Base-by-base conservation (phyloP, 805 yeast species). In the Ogataea polymorpha region DNA sequence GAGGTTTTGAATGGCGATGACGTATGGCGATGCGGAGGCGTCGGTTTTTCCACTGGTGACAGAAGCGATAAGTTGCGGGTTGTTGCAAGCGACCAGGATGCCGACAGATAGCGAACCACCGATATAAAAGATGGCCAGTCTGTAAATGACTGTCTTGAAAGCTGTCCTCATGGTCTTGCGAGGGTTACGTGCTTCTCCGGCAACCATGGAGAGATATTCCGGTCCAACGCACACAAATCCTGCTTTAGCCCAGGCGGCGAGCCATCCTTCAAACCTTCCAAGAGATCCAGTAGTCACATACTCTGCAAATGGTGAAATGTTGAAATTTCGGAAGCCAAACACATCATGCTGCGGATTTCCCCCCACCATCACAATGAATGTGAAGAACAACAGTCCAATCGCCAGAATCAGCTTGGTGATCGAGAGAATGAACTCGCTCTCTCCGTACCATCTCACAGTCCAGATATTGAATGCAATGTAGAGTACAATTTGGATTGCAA, bases 11-110 rank as follows among this genome's bases (percentile, higher is more conserved):
- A 87, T 85, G 6, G 89, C 91, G 51, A 86, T 77, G 38, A 85
- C 91, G 55, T 81, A 85, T 1, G 95, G 91, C 14, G 88, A 79
- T 3, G 86, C 77, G 18, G 77, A 82, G 0, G 84, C 95, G 38
- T 87, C 89, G 0, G 87, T 79, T 35, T 75, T 70, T 21, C 80
- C 72, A 20, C 71, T 67, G 23, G 70, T 69, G 41, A 80, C 68
- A 10, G 88, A 83, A 5, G 68, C 43, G 17, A 57, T 31, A 13
- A 62, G 48, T 3, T 42, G 45, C 23, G 67, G 65, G 41, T 67
- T 64, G 37, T 59, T 65, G 49, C 61, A 64, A 24, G 68, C 61
- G 23, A 61, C 56, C 46, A 71, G 57, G 39, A 71, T 65, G 16
- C 69, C 56, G 13, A 70, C 72, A 6, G 36, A 31, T 8, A 31